Evolutionary conservation across 345 rosid species (phyloP), one percentile per base, ranked within the genome.

Genomic region (Clausena lansium): DNA sequence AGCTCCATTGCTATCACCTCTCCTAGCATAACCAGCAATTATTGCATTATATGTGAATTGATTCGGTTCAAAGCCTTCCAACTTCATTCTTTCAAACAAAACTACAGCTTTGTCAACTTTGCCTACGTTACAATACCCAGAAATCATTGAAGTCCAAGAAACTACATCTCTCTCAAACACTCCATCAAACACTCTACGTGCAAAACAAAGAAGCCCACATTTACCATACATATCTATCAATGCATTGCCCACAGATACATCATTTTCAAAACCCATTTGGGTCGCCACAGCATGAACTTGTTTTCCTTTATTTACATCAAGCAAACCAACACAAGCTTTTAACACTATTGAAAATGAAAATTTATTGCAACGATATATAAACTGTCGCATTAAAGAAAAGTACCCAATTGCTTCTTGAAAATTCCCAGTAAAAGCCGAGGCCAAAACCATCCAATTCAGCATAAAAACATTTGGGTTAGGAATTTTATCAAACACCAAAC

Each of bases 71-170:
- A 86, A 73, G 14, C 85, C 88, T 58, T 86, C 89, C 84, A 77
- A 59, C 68, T 79, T 82, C 88, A 86, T 85, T 66, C 63, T 79
- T 70, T 88, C 80, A 64, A 86, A 83, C 77, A 85, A 76, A 50
- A n/a, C 36, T 24, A 78, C 28, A 2, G 87, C 86, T 30, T 81
- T 35, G 38, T 77, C 80, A 58, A 60, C 75, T 79, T 81, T 82
- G 39, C 85, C 86, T 60, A 32, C 64, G 65, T 82, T 85, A 68
- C 82, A 80, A 60, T 84, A 84, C 72, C 88, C 91, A 79, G 83
- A 83, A 55, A 88, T 86, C 84, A 88, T 83, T 13, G 89, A 85
- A 57, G 91, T 86, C 87, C 89, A 88, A 22, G 89, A 83, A 68
- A 70, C 84, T 41, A 85, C 78, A 45, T 45, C 50, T 45, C 50